Conservation (phyloP, 2,329 filamentous ascomycete genomes). For the Aspergillus candidus region DNA sequence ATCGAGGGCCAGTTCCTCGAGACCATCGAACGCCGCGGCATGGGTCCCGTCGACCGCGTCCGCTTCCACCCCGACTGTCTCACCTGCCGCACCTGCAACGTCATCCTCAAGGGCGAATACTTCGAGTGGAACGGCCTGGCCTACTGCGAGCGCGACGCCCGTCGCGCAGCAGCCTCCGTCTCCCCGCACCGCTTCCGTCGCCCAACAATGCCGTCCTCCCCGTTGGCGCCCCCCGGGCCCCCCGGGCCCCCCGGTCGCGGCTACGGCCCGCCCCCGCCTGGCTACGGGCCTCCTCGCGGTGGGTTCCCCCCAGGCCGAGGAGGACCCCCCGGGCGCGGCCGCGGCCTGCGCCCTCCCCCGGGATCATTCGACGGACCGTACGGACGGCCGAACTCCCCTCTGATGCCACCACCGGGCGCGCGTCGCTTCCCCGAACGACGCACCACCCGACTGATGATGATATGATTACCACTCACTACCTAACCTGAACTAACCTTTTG, state of each 20-base stretch:
- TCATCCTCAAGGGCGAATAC: constrained; percentile 74
- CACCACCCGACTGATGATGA: constrained; percentile 46
- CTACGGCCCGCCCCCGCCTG: constrained; percentile 11
- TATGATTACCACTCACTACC: constrained; percentile 26
- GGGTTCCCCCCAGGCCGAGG: constrained; percentile 12
- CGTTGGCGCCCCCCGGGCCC: constrained; percentile 23
- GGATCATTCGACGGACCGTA: constrained; percentile 19
- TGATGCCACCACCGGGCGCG: constrained; percentile 23
- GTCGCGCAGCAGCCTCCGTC: constrained; percentile 45
- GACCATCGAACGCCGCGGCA: constrained; percentile 51
- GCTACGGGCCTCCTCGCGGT: constrained; percentile 16
- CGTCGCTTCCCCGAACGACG: constrained; percentile 44
- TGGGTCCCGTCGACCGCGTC: constrained; percentile 38
- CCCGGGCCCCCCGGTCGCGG: constrained; percentile 1
- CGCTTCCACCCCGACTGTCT: constrained; percentile 90
- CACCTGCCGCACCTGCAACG: constrained; percentile 66
- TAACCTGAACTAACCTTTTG: neutral
- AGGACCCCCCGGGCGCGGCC: constrained; percentile 6
- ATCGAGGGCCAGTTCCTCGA: constrained; percentile 94
- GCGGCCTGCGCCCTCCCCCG: constrained; percentile 12
- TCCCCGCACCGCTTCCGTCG: constrained; percentile 32
- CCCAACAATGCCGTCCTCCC: constrained; percentile 29
- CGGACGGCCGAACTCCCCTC: constrained; percentile 12
- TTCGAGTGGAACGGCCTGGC: constrained; percentile 76
- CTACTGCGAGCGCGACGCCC: constrained; percentile 84